Conservation (phyloP, 495 filamentous ascomycete genomes). For the Entonaema liquescens region DNA sequence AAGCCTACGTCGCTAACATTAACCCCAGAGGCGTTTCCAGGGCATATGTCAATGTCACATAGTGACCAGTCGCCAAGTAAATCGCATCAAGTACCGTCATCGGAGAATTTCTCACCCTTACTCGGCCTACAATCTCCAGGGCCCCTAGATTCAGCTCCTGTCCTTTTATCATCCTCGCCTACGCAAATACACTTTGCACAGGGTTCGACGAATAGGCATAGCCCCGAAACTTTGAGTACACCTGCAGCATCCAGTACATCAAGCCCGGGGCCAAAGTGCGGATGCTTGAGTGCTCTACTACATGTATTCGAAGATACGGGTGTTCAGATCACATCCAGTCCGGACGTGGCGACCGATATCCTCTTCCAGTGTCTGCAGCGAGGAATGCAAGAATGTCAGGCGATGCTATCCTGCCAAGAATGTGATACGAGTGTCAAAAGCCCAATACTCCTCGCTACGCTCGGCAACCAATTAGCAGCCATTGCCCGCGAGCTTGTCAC, state of each 20-base stretch:
- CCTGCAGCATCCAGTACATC: not conserved
- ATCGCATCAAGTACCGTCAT: not conserved
- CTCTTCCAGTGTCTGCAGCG: not conserved
- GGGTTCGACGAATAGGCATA: not conserved
- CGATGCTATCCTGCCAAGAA: not conserved
- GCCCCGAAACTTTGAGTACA: not conserved
- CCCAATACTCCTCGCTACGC: not conserved
- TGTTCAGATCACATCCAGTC: not conserved
- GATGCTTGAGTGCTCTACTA: not conserved
- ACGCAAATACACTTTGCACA: not conserved
- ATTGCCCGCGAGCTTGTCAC: not conserved
- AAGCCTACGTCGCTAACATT: not conserved
- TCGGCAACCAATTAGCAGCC: not conserved
- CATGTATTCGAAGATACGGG: not conserved
- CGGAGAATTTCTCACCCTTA: not conserved
- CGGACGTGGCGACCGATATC: not conserved
- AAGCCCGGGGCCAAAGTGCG: not conserved
- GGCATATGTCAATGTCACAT: not conserved
- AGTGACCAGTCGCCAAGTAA: not conserved
- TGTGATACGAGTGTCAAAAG: not conserved
- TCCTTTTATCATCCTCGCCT: not conserved
- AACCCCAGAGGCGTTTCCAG: not conserved
- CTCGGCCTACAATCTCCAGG: not conserved
- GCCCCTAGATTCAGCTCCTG: not conserved
- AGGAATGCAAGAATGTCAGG: not conserved